These are phyloP conservation scores for Gyromitra esculenta DNA, from an alignment of 2,329 filamentous ascomycete genomes.

Conservation along the genomic window DNA sequence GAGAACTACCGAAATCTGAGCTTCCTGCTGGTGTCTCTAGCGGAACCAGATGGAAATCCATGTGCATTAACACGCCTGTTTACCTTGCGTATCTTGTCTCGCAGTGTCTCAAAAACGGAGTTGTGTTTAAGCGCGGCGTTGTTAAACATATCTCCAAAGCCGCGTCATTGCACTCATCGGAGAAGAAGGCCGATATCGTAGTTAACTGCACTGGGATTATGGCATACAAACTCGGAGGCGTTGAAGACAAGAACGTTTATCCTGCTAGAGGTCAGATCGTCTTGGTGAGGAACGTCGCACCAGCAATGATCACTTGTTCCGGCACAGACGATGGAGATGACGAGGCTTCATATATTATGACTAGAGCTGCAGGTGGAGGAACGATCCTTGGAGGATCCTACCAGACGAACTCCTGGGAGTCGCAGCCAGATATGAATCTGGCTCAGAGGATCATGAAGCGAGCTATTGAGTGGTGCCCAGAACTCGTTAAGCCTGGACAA, in stretches of 20 bases:
- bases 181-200: constrained; percentile 71
- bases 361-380: constrained; percentile 79
- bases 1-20: constrained; percentile 68
- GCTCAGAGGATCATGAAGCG: constrained; percentile 85
- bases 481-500: constrained; percentile 69
- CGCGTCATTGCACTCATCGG: constrained; percentile 65
- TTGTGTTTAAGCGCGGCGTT: constrained; percentile 71
- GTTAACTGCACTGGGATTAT: constrained; percentile 87
- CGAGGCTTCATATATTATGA: constrained; percentile 84
- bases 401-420: constrained; percentile 81
- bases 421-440: constrained; percentile 79
- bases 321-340: constrained; percentile 77
- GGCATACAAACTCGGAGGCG: constrained; percentile 79
- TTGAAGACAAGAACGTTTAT: constrained; percentile 76
- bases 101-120: constrained; percentile 78
- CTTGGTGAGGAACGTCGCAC: constrained; percentile 80
- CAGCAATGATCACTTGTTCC: constrained; percentile 74
- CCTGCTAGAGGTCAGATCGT: constrained; percentile 86
- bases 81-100: constrained; percentile 88
- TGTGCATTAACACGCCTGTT: constrained; percentile 89
- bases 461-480: constrained; percentile 72
- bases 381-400: constrained; percentile 88
- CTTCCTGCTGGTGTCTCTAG: constrained; percentile 74
- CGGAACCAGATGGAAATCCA: constrained; percentile 79
- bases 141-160: constrained; percentile 80